Evolutionary conservation across 768 basidiomycete genomes (phyloP).

Genomic region (Boletus barrowsii): DNA sequence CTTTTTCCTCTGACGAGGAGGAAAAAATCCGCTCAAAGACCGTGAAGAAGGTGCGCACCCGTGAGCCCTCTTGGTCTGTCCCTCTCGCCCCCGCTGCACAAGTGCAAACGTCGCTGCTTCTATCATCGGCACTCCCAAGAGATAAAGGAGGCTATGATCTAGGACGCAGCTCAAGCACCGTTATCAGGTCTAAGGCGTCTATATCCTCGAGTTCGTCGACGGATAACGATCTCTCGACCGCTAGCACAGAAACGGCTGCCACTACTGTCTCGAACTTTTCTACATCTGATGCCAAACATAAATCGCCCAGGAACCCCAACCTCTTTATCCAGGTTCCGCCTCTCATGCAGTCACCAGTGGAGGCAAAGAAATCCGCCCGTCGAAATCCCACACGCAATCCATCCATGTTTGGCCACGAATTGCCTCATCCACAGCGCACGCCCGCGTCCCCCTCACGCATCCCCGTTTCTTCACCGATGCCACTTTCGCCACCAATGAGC

Average conservation of each 20-base stretch:
- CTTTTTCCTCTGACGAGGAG: conserved; percentile 72
- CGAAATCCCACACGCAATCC: conserved; percentile 57
- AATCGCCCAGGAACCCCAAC: conserved; percentile 19
- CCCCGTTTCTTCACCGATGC: conserved; percentile 27
- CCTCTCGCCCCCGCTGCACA: conserved; percentile 23
- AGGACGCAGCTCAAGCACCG: conserved; percentile 17
- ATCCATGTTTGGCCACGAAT: conserved; percentile 65
- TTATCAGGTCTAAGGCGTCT: conserved; percentile 23
- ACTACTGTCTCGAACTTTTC: conserved; percentile 24
- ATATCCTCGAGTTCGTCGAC: conserved; percentile 30
- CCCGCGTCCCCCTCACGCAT: conserved; percentile 31
- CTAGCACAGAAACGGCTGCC: conserved; percentile 30
- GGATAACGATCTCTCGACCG: conserved; percentile 33
- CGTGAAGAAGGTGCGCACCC: conserved; percentile 58
- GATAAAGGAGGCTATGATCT: conserved; percentile 12
- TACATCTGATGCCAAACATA: conserved; percentile 17
- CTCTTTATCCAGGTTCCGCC: conserved; percentile 20
- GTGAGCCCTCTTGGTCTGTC: conserved; percentile 33
- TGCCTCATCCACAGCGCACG: conserved; percentile 45
- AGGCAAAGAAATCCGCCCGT: conserved; percentile 31
- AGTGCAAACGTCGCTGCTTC: conserved; percentile 20
- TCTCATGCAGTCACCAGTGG: conserved; percentile 11
- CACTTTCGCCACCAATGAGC: conserved; percentile 16
- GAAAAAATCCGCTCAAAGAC: conserved; percentile 58
- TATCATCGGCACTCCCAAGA: conserved; percentile 18